Evolutionary conservation across 2,329 filamentous ascomycete genomes (phyloP).

Genomic region (Colletotrichum tanaceti): DNA sequence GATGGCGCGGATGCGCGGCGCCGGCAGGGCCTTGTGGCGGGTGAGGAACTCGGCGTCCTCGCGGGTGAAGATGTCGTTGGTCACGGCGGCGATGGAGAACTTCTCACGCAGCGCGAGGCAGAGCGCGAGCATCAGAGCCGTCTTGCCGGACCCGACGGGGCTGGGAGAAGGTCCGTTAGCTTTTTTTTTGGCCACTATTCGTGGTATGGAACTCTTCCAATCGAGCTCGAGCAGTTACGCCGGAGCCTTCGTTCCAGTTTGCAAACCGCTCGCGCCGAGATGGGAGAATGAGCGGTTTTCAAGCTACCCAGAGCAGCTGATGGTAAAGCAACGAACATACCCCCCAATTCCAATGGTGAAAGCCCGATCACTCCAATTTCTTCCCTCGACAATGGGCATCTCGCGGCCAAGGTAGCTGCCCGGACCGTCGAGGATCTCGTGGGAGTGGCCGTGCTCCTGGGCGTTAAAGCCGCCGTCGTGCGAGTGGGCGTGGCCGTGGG

Average conservation of each 20-base stretch:
- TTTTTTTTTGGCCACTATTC: not conserved
- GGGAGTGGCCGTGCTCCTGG: conserved; percentile 89
- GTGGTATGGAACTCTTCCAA: not conserved
- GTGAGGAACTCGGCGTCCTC: conserved; percentile 99
- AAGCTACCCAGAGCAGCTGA: too few relatives aligned
- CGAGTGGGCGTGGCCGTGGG: conserved; percentile 63
- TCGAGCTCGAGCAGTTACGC: not conserved
- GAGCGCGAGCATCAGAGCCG: conserved; percentile 93
- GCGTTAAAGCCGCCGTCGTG: conserved; percentile 66
- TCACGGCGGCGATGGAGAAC: conserved; percentile 93
- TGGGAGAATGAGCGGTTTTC: conserved; percentile 22
- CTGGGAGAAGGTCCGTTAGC: conserved; percentile 58
- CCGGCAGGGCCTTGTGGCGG: conserved; percentile 82
- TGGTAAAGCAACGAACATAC: conserved; percentile 63
- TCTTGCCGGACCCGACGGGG: conserved; percentile 96
- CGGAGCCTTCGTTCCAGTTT: not conserved
- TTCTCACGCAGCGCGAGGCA: conserved; percentile 83
- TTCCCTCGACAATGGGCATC: conserved; percentile 91
- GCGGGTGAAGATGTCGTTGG: conserved; percentile 98
- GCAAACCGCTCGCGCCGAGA: not conserved
- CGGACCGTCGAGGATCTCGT: conserved; percentile 94
- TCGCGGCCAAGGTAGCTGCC: conserved; percentile 91
- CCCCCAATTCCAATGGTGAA: conserved; percentile 99
- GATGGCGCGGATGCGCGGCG: conserved; percentile 89
- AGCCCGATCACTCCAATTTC: conserved; percentile 87